Conservation (phyloP, 2,329 filamentous ascomycete genomes). For the Pseudopithomyces chartarum region DNA sequence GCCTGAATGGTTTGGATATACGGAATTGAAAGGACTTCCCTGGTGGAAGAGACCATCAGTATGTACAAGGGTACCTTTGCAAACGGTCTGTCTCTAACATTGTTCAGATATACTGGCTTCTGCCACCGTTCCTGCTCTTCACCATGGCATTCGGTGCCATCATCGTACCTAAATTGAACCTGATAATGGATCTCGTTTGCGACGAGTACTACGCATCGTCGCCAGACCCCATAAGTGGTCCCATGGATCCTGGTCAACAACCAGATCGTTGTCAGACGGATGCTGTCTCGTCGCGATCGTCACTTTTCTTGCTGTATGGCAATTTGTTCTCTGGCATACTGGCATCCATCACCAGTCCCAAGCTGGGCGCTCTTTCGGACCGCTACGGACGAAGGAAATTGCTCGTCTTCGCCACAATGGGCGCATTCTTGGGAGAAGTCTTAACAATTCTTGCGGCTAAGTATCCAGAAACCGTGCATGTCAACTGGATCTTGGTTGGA, state of each 20-base stretch:
- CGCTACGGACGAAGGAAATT: constrained; percentile 79
- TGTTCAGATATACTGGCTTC: constrained; percentile 11
- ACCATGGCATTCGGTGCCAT: constrained; percentile 85
- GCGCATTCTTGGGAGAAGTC: constrained; percentile 75
- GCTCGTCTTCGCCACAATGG: constrained; percentile 73
- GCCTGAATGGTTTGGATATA: constrained; percentile 39
- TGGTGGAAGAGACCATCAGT: constrained; percentile 60
- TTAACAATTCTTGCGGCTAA: constrained; percentile 79
- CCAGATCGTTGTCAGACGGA: constrained; percentile 73
- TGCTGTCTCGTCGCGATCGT: constrained; percentile 76
- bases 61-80: constrained; percentile 20
- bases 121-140: constrained; percentile 75
- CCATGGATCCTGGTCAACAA: constrained; percentile 46
- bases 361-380: constrained; percentile 84
- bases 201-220: constrained; percentile 76
- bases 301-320: constrained; percentile 77
- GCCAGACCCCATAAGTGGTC: constrained; percentile 43
- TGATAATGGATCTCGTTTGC: constrained; percentile 85
- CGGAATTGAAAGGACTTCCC: constrained; percentile 48
- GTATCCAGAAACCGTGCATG: constrained; percentile 72
- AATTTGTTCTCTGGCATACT: constrained; percentile 76
- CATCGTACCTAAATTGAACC: constrained; percentile 83
- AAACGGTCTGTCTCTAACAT: constrained; percentile 1
- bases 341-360: constrained; percentile 80
- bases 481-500: constrained; percentile 79